A percentile compares a stretch with the other conserved stretches of the same genome.
Conservation (phyloP, 495 filamentous ascomycete species). For the Aspergillus cristatus region DNA sequence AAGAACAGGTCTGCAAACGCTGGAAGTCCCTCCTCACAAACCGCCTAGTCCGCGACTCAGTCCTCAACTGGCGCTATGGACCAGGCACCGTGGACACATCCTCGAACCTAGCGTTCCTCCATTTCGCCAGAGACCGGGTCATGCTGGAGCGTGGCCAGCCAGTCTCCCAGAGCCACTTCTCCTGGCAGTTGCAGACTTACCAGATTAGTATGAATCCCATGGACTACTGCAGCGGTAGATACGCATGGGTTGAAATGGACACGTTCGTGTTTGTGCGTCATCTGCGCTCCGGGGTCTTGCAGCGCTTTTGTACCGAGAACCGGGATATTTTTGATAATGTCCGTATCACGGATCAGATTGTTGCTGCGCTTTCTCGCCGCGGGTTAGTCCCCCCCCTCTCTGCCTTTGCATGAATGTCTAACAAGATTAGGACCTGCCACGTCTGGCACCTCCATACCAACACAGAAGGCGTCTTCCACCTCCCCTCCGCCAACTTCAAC, state of each 20-base stretch:
- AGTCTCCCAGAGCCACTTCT: neutral
- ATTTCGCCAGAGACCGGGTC: constrained; percentile 11
- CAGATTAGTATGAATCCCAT: neutral
- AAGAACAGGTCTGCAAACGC: constrained; percentile 20
- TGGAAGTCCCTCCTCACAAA: constrained; percentile 26
- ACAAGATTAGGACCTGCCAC: constrained; percentile 17
- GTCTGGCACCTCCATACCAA: constrained; percentile 20
- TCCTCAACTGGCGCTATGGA: constrained; percentile 7
- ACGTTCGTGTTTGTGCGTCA: constrained; percentile 10
- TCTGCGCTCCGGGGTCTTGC: constrained; percentile 5
- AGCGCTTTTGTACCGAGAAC: constrained; percentile 19
- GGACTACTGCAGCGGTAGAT: constrained; percentile 17
- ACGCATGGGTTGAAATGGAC: constrained; percentile 12
- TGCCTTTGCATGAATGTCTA: neutral
- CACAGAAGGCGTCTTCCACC: constrained; percentile 11
- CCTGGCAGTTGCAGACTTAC: too few relatives aligned
- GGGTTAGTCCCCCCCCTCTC: constrained; percentile 12
- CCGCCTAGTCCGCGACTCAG: constrained; percentile 5
- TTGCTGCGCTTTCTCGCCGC: constrained; percentile 17
- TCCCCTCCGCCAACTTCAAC: constrained; percentile 8
- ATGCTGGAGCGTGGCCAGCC: constrained; percentile 16
- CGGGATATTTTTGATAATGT: constrained; percentile 13
- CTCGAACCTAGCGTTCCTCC: constrained; percentile 2
- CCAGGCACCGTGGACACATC: constrained; percentile 1
- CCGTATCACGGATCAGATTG: constrained; percentile 12